Conservation (phyloP, 2,329 filamentous ascomycete genomes). For the Alternaria triticina region DNA sequence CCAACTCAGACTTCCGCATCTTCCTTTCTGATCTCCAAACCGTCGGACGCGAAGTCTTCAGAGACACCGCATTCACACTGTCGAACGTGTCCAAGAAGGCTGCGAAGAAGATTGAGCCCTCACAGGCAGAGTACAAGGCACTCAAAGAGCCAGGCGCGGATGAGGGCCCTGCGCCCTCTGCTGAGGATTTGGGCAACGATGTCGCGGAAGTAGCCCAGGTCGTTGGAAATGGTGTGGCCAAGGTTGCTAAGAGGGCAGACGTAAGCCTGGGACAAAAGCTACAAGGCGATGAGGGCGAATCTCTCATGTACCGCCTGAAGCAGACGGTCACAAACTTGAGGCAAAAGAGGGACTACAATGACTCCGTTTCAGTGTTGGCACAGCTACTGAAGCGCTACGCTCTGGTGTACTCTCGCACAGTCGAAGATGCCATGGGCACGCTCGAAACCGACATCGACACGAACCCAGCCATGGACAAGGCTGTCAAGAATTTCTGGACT, state of each 20-base stretch:
- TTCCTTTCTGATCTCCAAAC: slow-evolving; percentile 82
- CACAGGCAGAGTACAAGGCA: slow-evolving; percentile 63
- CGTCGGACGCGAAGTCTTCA: slow-evolving; percentile 82
- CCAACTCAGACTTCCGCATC: slow-evolving; percentile 87
- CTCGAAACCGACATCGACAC: slow-evolving; percentile 74
- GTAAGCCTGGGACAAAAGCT: slow-evolving; percentile 78
- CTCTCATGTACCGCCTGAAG: slow-evolving; percentile 77
- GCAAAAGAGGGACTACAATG: slow-evolving; percentile 79
- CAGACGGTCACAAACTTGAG: slow-evolving; percentile 75
- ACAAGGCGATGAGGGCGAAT: slow-evolving; percentile 72
- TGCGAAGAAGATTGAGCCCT: slow-evolving; percentile 75
- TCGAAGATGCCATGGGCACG: slow-evolving; percentile 69
- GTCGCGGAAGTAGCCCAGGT: slow-evolving; percentile 54
- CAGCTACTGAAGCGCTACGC: slow-evolving; percentile 80
- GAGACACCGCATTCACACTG: slow-evolving; percentile 81
- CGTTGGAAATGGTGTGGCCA: slow-evolving; percentile 53
- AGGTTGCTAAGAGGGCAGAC: slow-evolving; percentile 64
- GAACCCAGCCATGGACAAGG: slow-evolving; percentile 76
- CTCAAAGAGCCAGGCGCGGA: slow-evolving; percentile 61
- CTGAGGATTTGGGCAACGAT: slow-evolving; percentile 65
- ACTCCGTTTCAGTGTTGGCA: slow-evolving; percentile 81
- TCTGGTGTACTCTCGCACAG: slow-evolving; percentile 74
- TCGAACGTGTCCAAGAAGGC: slow-evolving; percentile 77
- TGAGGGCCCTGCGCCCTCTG: slow-evolving; percentile 58
- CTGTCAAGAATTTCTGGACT: slow-evolving; percentile 79